Evolutionary conservation across 352 stramenopile species (phyloP).

Genomic region (Phytophthora palmivora): DNA sequence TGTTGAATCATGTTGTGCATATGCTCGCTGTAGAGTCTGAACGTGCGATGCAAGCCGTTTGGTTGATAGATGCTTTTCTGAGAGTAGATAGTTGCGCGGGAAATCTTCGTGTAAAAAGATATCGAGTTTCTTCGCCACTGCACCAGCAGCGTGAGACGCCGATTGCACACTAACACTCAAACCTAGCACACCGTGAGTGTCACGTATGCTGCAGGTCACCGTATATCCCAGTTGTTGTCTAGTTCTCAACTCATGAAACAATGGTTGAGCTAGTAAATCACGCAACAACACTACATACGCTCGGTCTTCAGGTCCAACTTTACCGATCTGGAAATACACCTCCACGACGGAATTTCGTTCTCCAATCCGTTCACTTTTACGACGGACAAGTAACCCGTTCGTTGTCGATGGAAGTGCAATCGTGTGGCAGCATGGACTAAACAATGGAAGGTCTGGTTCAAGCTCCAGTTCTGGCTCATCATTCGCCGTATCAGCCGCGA

Average conservation of each 20-base stretch:
- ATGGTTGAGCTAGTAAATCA: conserved; percentile 80
- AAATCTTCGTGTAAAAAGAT: conserved; percentile 66
- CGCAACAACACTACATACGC: conserved; percentile 79
- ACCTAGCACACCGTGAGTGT: conserved; percentile 79
- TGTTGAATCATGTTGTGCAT: conserved; percentile 56
- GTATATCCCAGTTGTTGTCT: conserved; percentile 87
- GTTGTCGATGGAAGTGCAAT: conserved; percentile 56
- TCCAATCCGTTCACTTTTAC: conserved; percentile 64
- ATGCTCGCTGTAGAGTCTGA: conserved; percentile 48
- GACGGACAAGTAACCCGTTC: conserved; percentile 67
- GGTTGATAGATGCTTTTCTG: conserved; percentile 32
- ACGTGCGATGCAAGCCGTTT: conserved; percentile 61
- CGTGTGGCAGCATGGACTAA: conserved; percentile 52
- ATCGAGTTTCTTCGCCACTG: conserved; percentile 72
- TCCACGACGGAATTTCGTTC: conserved; percentile 87
- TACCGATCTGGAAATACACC: conserved; percentile 86
- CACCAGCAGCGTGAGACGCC: conserved; percentile 58
- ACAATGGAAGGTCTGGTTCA: conserved; percentile 25
- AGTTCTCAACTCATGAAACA: conserved; percentile 86
- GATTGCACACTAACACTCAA: conserved; percentile 79
- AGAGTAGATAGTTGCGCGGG: conserved; percentile 20
- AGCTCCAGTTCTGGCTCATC: conserved; percentile 30
- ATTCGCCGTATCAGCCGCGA: conserved; percentile 1
- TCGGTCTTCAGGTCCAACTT: conserved; percentile 48
- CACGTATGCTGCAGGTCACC: conserved; percentile 75